Base-by-base conservation (phyloP, 331 rosid genomes). In the Pyracantha coccinea region DNA sequence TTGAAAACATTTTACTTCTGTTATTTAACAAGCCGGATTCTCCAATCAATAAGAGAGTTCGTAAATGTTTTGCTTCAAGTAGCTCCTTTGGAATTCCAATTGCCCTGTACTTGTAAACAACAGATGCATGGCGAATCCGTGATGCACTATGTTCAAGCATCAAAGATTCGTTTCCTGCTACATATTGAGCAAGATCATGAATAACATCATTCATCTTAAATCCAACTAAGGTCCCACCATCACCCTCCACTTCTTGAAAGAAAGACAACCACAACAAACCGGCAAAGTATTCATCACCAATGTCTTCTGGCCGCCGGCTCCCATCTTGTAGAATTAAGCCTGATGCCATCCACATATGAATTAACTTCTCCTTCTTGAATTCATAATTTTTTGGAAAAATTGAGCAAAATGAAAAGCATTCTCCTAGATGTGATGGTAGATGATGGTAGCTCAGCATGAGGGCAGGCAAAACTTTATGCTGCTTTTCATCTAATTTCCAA, bases 131-230 rank as follows among this genome's bases (percentile, higher is more conserved):
- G 8, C 75, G 78, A 64, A 68, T 1, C 45, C 25, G 33, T 13
- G 66, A 11, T 1, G 54, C 64, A 70, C 38, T 5, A 13, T 29
- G 38, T 6, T 74, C 62, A 6, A 78, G 44, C 4, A 64, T 65
- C 9, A 59, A n/a, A 25, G 32, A 69, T 52, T 75, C 80, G 8
- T 73, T 59, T 13, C 78, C 69, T 15, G 84, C 58, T 33, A 81
- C 29, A 14, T 66, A 81, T 52, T 66, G 82, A 19, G 84, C 76
- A 41, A 80, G 82, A 55, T 78, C 85, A 66, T 76, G 80, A 69
- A 83, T 53, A 55, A 81, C 79, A 52, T 81, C 81, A 16, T 81
- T 85, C 81, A 86, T 81, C 45, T 58, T 76, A 70, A 75, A 86
- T 31, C 50, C 71, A 23, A 8, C 27, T 3, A 28, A 35, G 45